Evolutionary conservation across 2,329 filamentous ascomycete species (phyloP).

Genomic region (Cercospora sojina): DNA sequence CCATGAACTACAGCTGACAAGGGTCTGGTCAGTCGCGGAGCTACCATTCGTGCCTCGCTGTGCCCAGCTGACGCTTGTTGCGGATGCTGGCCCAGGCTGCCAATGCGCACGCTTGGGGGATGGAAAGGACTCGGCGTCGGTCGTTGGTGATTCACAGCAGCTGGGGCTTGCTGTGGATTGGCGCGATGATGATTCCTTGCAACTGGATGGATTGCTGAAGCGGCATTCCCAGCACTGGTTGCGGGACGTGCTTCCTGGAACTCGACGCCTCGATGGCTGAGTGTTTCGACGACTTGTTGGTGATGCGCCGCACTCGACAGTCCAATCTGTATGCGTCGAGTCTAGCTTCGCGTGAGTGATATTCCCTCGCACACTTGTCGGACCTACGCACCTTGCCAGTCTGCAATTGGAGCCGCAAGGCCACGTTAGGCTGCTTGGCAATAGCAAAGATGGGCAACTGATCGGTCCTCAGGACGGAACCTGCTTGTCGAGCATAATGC

Average conservation of each 20-base stretch:
- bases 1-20: neutral
- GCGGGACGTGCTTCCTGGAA: conserved; percentile 31
- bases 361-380: neutral
- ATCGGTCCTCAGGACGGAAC: conserved; percentile 38
- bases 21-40: neutral
- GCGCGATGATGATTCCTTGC: neutral
- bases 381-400: conserved; percentile 37
- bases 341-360: conserved; percentile 20
- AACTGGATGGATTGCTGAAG: neutral
- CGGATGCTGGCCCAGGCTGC: conserved; percentile 8
- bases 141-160: neutral
- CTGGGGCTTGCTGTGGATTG: neutral
- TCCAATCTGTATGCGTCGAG: conserved; percentile 36
- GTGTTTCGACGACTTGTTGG: conserved; percentile 26
- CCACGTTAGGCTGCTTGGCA: conserved; percentile 41
- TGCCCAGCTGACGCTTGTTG: neutral
- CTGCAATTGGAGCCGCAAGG: conserved; percentile 43
- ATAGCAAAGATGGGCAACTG: conserved; percentile 49
- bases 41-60: neutral
- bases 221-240: conserved; percentile 24
- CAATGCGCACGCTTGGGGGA: conserved; percentile 15
- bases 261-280: conserved; percentile 32
- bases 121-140: conserved; percentile 14
- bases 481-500: conserved; percentile 24
- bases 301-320: conserved; percentile 30